A percentile compares a stretch with the other conserved stretches of the same genome.
Evolutionary conservation across 345 rosid genomes (phyloP).

Genomic region (Limnanthes douglasii): DNA sequence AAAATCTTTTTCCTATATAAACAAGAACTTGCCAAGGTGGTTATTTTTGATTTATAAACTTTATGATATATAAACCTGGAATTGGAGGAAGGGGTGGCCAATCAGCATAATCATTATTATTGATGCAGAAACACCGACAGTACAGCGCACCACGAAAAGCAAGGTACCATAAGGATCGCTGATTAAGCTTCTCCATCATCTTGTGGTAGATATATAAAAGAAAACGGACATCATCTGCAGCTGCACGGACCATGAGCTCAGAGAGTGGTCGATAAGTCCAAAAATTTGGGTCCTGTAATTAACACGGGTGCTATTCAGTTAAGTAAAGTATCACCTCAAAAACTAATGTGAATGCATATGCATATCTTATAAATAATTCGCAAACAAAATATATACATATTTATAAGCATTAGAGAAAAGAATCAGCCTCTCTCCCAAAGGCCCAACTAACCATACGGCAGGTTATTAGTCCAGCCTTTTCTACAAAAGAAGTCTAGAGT

Average conservation of each 20-base stretch:
- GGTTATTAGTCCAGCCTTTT: too few relatives aligned
- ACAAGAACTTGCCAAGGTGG: background rate
- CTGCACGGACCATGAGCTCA: slow-evolving; percentile 85
- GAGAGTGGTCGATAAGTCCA: slow-evolving; percentile 80
- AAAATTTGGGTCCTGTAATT: slow-evolving; percentile 66
- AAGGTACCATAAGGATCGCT: slow-evolving; percentile 64
- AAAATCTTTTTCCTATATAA: background rate
- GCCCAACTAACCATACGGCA: too few relatives aligned
- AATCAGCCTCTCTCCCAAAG: too few relatives aligned
- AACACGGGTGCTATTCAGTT: background rate
- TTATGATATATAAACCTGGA: slow-evolving; percentile 56
- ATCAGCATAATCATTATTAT: slow-evolving; percentile 47
- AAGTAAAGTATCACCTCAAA: background rate
- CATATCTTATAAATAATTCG: too few relatives aligned
- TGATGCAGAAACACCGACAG: slow-evolving; percentile 82
- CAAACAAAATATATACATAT: too few relatives aligned
- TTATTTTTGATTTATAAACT: background rate
- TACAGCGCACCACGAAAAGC: slow-evolving; percentile 68
- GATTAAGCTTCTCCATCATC: slow-evolving; percentile 69
- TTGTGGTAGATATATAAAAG: slow-evolving; percentile 58
- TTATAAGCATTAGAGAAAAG: too few relatives aligned
- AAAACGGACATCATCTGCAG: slow-evolving; percentile 95
- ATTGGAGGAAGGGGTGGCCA: slow-evolving; percentile 61
- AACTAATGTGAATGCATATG: too few relatives aligned
- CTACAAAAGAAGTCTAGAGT: too few relatives aligned